phyloP scores from a whole-genome alignment of 257 asterid species.

The Mentha longifolia region DNA sequence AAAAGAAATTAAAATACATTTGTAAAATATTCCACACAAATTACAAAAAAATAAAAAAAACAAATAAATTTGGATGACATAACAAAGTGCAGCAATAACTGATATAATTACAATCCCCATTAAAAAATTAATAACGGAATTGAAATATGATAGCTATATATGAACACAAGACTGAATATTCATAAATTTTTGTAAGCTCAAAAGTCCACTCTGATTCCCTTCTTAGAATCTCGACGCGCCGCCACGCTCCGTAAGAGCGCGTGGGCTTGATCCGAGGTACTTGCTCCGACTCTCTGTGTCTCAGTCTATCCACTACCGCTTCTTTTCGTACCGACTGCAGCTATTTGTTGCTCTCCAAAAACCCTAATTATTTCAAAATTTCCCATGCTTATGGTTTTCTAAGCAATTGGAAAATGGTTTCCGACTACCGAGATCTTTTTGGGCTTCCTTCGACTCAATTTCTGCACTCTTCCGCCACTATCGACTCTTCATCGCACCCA shows the following conservation, averaged over 20 bases:
- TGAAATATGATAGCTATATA: background rate
- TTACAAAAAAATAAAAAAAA: too few relatives aligned
- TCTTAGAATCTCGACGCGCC: background rate
- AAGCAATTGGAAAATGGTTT: conserved; percentile 35
- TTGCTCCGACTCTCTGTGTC: background rate
- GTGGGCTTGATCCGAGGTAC: background rate
- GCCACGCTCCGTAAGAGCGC: background rate
- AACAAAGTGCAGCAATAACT: too few relatives aligned
- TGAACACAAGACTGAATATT: too few relatives aligned
- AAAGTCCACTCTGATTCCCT: too few relatives aligned
- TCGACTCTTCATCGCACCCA: conserved; percentile 25
- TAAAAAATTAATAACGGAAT: background rate
- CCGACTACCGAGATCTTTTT: conserved; percentile 8
- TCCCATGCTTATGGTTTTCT: background rate
- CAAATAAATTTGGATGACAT: too few relatives aligned
- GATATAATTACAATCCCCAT: too few relatives aligned
- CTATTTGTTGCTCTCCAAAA: background rate
- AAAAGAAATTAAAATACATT: too few relatives aligned
- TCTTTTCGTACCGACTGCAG: too few relatives aligned
- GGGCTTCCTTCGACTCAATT: conserved; percentile 30
- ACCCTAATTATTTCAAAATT: conserved; percentile 15
- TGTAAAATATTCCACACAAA: too few relatives aligned
- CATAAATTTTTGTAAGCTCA: too few relatives aligned
- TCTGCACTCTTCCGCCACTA: conserved; percentile 23
- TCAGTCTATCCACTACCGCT: background rate